These are phyloP conservation scores for Colletotrichum gloeosporioides DNA, from an alignment of 2,329 filamentous ascomycete species.

Conservation along the genomic window DNA sequence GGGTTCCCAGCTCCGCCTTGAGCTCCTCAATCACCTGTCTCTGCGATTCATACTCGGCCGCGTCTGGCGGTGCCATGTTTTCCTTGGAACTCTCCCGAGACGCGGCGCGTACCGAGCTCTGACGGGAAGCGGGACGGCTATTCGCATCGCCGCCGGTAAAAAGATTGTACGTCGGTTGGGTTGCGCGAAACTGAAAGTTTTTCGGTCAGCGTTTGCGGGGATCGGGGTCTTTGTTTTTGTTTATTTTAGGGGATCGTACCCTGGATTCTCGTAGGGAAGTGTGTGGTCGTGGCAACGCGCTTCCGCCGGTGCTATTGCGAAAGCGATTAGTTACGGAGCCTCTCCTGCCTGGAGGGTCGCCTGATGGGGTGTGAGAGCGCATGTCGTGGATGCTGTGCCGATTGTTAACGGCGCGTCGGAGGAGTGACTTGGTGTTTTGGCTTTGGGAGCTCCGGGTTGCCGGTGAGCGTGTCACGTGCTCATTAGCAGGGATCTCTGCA, in stretches of 20 bases:
- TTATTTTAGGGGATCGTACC: constrained; percentile 35
- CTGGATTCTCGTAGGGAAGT: constrained; percentile 41
- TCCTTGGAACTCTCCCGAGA: constrained; percentile 65
- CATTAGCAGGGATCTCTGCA: background rate
- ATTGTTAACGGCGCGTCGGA: constrained; percentile 6
- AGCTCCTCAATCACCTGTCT: constrained; percentile 73
- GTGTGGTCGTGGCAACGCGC: constrained; percentile 40
- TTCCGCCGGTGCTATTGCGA: constrained; percentile 40
- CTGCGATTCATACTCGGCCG: constrained; percentile 64
- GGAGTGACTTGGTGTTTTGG: constrained; percentile 19
- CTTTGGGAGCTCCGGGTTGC: background rate
- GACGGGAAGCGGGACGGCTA: constrained; percentile 44
- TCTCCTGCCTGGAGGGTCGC: constrained; percentile 34
- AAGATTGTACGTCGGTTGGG: constrained; percentile 65
- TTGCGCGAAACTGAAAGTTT: constrained; percentile 48
- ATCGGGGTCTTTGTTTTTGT: background rate
- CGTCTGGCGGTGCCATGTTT: constrained; percentile 63
- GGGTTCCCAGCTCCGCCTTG: constrained; percentile 85
- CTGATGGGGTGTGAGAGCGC: constrained; percentile 27
- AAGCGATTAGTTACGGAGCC: constrained; percentile 35
- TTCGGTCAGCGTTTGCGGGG: background rate
- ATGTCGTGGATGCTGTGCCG: constrained; percentile 33
- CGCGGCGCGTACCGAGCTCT: constrained; percentile 49
- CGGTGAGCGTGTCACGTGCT: constrained; percentile 14
- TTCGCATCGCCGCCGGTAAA: constrained; percentile 56